phyloP scores from a whole-genome alignment of 257 asterid species.

The Fraxinus anomala region DNA sequence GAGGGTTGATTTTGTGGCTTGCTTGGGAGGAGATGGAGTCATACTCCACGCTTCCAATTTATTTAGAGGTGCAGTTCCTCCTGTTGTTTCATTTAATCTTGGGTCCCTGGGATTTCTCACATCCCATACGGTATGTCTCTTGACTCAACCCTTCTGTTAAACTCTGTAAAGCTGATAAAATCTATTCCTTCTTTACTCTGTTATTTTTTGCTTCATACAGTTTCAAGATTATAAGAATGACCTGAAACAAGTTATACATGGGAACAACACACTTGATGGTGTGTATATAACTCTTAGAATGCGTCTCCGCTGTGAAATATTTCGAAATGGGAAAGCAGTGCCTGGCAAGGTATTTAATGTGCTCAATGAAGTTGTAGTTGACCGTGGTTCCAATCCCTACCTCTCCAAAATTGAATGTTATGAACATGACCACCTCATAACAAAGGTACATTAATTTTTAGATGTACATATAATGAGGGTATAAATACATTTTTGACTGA shows the following conservation, averaged over 20 bases:
- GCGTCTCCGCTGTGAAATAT: constrained; percentile 96
- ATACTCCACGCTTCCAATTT: constrained; percentile 95
- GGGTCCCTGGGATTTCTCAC: constrained; percentile 98
- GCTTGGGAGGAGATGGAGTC: constrained; percentile 99
- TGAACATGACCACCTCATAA: constrained; percentile 95
- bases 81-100: constrained; percentile 96
- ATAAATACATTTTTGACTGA: not conserved
- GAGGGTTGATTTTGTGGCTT: constrained; percentile 92
- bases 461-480: not conserved
- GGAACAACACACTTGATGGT: constrained; percentile 77
- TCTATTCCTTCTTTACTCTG: not conserved
- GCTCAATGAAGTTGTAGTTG: constrained; percentile 91
- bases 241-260: constrained; percentile 82
- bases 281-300: constrained; percentile 92
- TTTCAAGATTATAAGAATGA: constrained; percentile 76
- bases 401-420: constrained; percentile 94
- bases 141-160: constrained; percentile 24
- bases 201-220: constrained; percentile 40
- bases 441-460: constrained; percentile 59
- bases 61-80: constrained; percentile 96
- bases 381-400: constrained; percentile 98
- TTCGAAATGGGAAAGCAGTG: constrained; percentile 84
- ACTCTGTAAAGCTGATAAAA: constrained; percentile 13
- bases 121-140: constrained; percentile 75
- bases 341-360: constrained; percentile 94